Base-by-base conservation (phyloP, 2,329 filamentous ascomycete genomes). In the Dothidotthia symphoricarpi region DNA sequence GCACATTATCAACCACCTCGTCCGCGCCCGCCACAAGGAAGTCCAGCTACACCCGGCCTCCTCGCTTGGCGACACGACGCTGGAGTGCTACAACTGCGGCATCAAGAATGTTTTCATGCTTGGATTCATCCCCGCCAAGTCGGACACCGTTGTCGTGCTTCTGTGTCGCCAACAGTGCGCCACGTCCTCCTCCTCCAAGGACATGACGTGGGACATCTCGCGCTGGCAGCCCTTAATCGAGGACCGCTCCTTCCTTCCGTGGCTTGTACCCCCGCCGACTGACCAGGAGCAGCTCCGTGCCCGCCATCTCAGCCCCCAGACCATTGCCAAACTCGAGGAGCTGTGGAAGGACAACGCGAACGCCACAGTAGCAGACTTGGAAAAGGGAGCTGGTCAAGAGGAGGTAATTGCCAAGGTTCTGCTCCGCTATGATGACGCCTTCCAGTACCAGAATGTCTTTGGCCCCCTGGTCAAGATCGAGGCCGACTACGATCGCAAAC, bases 131-230 rank as follows among this genome's bases (percentile, higher is more conserved):
- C 94, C 93, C 8, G 93, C 93, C 39, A 98, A 98, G 66, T 97
- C 93, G 9, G 94, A 98, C 61, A 96, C 93, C 0, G 93, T 98
- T 17, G 94, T 98, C 6, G 93, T 98, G 16, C 81, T 98, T 29
- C 79, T 98, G 25, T 98, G 93, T 67, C 89, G 93, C 45, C 93
- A 97, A 69, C 93, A 93, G 31, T 98, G 93, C 68, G 93, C 91
- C 24, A 85, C 93, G 17, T 91, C 87, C 71, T 86, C 90, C 1
- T 97, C 93, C 24, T 91, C 88, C 51, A 98, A 98, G 70, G 93
- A 98, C 61, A 97, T 98, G 90, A 98, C 93, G 67, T 98, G 93
- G 93, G 93, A 98, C 66, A 94, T 90, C 5, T 95, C 91, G 16
- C 83, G 90, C 63, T 98, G 93, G 93, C 90, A 97, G 66, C 93